A percentile compares a stretch with the other conserved stretches of the same genome.
Evolutionary conservation across 352 stramenopile genomes (phyloP).

Genomic region (Pythium dissimile): DNA sequence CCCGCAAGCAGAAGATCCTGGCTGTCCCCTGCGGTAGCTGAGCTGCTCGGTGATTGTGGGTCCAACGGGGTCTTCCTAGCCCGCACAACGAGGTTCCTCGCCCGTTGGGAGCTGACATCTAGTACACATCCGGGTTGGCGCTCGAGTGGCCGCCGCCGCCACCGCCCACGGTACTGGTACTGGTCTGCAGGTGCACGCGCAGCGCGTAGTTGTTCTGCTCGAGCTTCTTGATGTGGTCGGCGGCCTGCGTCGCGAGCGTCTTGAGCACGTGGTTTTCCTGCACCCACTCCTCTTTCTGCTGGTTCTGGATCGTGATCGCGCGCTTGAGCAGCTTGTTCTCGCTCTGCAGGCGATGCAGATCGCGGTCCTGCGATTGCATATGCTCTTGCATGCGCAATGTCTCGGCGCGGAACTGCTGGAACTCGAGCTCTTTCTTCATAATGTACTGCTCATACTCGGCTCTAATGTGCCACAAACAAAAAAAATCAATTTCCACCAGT

Average conservation of each 20-base stretch:
- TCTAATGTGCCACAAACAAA: slow-evolving; percentile 10
- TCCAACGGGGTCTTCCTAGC: too few species aligned
- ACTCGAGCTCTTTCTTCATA: slow-evolving; percentile 77
- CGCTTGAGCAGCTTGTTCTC: slow-evolving; percentile 86
- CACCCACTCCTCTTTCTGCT: slow-evolving; percentile 81
- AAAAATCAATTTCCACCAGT: not conserved
- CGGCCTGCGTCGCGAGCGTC: slow-evolving; percentile 64
- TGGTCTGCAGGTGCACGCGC: slow-evolving; percentile 81
- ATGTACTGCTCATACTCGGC: slow-evolving; percentile 83
- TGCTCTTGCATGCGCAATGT: slow-evolving; percentile 41
- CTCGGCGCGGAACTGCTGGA: slow-evolving; percentile 60
- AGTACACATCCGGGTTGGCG: slow-evolving; percentile 69
- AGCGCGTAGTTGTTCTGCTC: slow-evolving; percentile 88
- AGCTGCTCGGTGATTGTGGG: too few species aligned
- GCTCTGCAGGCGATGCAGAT: slow-evolving; percentile 57
- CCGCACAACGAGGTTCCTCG: too few species aligned
- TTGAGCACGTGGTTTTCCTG: slow-evolving; percentile 77
- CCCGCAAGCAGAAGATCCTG: too few species aligned
- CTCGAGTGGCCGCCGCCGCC: slow-evolving; percentile 19
- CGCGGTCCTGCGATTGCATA: slow-evolving; percentile 38
- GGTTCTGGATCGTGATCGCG: slow-evolving; percentile 82
- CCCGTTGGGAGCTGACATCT: too few species aligned
- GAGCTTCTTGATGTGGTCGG: slow-evolving; percentile 83
- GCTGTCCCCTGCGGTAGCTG: too few species aligned
- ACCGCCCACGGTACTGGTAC: slow-evolving; percentile 33